Evolutionary conservation across 2,329 filamentous ascomycete species (phyloP).

Genomic region (Zasmidium citrigriseum): DNA sequence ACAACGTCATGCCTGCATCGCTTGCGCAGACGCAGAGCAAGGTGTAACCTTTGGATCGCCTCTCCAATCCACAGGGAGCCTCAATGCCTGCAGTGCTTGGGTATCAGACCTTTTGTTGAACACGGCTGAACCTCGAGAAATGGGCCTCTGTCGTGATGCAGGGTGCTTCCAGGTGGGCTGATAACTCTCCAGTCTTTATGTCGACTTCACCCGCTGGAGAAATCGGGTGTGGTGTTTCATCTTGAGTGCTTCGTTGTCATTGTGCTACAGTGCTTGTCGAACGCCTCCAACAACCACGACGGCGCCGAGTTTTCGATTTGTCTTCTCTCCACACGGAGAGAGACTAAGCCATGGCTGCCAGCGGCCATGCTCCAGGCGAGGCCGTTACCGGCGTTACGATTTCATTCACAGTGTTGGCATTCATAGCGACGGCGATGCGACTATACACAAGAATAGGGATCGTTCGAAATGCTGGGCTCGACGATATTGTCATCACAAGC

Average conservation of each 20-base stretch:
- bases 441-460: constrained; percentile 25
- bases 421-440: constrained; percentile 22
- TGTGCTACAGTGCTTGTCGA: background rate
- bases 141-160: constrained; percentile 8
- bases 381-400: constrained; percentile 31
- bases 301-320: background rate
- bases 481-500: constrained; percentile 26
- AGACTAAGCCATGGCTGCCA: constrained; percentile 6
- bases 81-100: background rate
- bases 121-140: constrained; percentile 2
- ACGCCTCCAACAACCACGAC: background rate
- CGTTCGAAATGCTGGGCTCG: constrained; percentile 28
- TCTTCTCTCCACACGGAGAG: too few relatives aligned
- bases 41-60: background rate
- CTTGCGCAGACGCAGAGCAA: background rate
- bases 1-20: background rate
- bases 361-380: constrained; percentile 28
- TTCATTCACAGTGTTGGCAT: constrained; percentile 27
- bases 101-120: background rate
- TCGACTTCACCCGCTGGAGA: background rate
- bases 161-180: constrained; percentile 5
- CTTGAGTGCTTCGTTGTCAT: background rate
- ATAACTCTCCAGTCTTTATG: constrained; percentile 3
- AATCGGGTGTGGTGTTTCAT: background rate
- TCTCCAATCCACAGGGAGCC: background rate